phyloP scores from a whole-genome alignment of 148 eudicot species.

The Talinum fruticosum region DNA sequence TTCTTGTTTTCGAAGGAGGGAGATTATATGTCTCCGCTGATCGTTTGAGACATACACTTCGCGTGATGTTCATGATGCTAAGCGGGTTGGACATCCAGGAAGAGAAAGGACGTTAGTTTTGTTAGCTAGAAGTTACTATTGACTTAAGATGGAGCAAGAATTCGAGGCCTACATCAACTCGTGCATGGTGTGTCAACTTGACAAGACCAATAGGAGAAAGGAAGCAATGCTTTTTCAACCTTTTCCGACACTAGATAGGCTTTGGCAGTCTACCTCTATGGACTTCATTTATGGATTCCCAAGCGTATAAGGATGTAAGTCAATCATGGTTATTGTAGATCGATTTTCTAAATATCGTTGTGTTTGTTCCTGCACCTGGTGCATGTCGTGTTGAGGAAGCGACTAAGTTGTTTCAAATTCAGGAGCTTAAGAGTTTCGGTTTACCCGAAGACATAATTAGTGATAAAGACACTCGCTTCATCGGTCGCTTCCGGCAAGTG shows the following conservation, averaged over 20 bases:
- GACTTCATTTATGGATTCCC: background rate
- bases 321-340: background rate
- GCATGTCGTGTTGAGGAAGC: background rate
- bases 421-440: too few relatives aligned
- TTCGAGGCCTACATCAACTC: background rate
- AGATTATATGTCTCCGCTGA: background rate
- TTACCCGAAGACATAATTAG: too few relatives aligned
- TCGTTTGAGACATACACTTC: background rate
- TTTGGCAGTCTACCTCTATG: background rate
- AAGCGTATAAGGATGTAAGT: background rate
- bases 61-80: background rate
- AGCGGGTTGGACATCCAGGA: background rate
- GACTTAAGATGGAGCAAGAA: background rate
- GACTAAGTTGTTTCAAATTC: background rate
- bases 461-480: too few relatives aligned
- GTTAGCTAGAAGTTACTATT: background rate
- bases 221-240: background rate
- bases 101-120: background rate
- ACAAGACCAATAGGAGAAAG: background rate
- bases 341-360: background rate
- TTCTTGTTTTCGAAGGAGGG: background rate
- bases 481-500: too few relatives aligned
- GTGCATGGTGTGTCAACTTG: background rate
- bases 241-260: background rate
- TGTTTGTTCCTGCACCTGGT: background rate